Percentiles rank a stretch among this genome's conserved stretches.
Conservation (phyloP, 345 rosid genomes). For the Bretschneidera sinensis region DNA sequence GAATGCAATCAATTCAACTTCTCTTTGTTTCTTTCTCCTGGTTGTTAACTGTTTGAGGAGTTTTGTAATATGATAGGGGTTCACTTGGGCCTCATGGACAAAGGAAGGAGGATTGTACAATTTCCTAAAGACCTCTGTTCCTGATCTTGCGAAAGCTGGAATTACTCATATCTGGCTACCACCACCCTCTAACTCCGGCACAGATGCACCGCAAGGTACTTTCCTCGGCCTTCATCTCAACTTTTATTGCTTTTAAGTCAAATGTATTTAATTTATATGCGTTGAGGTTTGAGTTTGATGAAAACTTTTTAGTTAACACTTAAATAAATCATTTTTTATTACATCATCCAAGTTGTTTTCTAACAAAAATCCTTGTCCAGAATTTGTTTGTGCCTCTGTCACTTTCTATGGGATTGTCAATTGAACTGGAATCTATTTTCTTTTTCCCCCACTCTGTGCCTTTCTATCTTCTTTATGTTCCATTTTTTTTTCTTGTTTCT, state of each 20-base stretch:
- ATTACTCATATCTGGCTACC: slow-evolving; percentile 93
- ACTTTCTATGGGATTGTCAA: too few relatives aligned
- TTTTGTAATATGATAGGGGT: slow-evolving; percentile 44
- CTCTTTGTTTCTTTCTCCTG: too few relatives aligned
- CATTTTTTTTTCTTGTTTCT: background rate
- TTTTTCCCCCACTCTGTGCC: background rate
- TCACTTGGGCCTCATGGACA: slow-evolving; percentile 81
- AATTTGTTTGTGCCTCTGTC: too few relatives aligned
- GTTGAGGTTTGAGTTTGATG: too few relatives aligned
- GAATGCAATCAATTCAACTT: background rate
- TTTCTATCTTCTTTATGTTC: background rate
- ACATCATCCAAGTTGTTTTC: too few relatives aligned
- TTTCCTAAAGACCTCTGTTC: slow-evolving; percentile 42
- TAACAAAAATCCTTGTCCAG: too few relatives aligned
- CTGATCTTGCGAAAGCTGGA: slow-evolving; percentile 60
- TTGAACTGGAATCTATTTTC: too few relatives aligned
- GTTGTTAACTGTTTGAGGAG: background rate
- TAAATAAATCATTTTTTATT: too few relatives aligned
- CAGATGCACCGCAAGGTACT: slow-evolving; percentile 57
- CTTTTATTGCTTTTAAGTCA: too few relatives aligned
- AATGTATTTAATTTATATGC: too few relatives aligned
- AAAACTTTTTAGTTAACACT: too few relatives aligned
- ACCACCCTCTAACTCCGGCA: slow-evolving; percentile 87
- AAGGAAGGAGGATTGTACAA: slow-evolving; percentile 79
- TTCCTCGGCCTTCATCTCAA: too few relatives aligned